Percentiles rank a stretch among this genome's conserved stretches.
These are phyloP conservation scores for Fusarium xyrophilum DNA, from an alignment of 2,329 filamentous ascomycete species.

Conservation along the genomic window DNA sequence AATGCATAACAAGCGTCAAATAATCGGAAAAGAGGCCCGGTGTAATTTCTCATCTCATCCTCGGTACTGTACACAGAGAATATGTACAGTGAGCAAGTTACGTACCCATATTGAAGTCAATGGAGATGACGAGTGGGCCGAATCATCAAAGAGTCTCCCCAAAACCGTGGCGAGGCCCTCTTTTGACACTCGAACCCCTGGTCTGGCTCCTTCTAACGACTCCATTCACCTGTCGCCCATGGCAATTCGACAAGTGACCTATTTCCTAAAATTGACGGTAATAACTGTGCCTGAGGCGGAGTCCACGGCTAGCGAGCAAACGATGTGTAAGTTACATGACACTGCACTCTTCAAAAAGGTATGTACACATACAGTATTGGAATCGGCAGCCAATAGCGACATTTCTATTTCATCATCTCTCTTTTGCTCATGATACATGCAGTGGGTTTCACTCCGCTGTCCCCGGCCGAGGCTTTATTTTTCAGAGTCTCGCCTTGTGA, in stretches of 20 bases:
- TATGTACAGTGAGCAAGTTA: not conserved
- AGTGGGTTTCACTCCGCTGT: conserved; percentile 16
- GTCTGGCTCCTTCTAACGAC: conserved; percentile 4
- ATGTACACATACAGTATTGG: not conserved
- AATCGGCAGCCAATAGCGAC: conserved; percentile 21
- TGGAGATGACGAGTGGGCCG: conserved; percentile 40
- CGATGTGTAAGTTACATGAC: conserved; percentile 28
- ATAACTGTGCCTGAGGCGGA: conserved; percentile 22
- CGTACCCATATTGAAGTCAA: conserved; percentile 24
- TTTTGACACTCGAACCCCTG: conserved; percentile 9
- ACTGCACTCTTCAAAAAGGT: conserved; percentile 1
- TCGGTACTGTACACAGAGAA: not conserved
- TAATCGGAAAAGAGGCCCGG: conserved; percentile 1
- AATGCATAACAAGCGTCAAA: conserved; percentile 13
- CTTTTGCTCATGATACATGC: not conserved
- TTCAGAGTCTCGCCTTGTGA: conserved; percentile 12
- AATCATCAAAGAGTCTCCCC: conserved; percentile 33
- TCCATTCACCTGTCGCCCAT: conserved; percentile 37
- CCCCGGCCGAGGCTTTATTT: conserved; percentile 18
- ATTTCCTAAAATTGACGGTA: conserved; percentile 6
- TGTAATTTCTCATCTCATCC: conserved; percentile 3
- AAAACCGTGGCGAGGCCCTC: conserved; percentile 18
- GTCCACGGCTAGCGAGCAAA: not conserved
- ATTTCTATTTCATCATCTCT: conserved; percentile 10
- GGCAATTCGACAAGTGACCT: conserved; percentile 31